These are phyloP conservation scores for Polygonum maritimum DNA, from an alignment of 148 eudicot genomes.

Conservation along the genomic window DNA sequence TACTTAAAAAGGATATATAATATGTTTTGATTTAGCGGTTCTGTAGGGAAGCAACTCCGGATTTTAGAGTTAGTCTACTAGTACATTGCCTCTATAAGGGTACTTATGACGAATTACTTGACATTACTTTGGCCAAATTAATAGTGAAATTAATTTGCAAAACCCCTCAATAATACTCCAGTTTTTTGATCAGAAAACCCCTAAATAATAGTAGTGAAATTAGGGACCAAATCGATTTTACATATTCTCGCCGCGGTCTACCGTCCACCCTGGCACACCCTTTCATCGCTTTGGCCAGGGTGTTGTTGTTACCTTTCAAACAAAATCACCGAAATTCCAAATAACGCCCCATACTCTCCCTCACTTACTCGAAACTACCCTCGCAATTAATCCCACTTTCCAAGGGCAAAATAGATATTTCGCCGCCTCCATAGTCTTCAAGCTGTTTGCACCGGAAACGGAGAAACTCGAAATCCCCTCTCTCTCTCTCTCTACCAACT, in stretches of 20 bases:
- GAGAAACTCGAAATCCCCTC: neutral
- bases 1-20: too few relatives aligned
- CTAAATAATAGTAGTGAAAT: too few relatives aligned
- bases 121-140: too few relatives aligned
- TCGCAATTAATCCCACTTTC: neutral
- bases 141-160: too few relatives aligned
- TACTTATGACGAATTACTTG: too few relatives aligned
- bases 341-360: neutral
- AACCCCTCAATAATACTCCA: too few relatives aligned
- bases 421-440: neutral
- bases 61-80: too few relatives aligned
- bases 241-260: neutral
- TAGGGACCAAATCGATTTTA: neutral
- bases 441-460: neutral
- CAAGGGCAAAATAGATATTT: neutral
- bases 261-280: conserved; percentile 5
- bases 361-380: neutral
- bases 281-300: neutral
- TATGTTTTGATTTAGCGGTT: too few relatives aligned
- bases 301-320: neutral
- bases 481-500: neutral
- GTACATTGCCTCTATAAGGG: too few relatives aligned
- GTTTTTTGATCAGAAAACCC: too few relatives aligned
- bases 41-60: too few relatives aligned
- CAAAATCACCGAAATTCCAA: neutral